Conservation (phyloP, 164 flowering plant genomes). For the Euptelea pleiosperma region DNA sequence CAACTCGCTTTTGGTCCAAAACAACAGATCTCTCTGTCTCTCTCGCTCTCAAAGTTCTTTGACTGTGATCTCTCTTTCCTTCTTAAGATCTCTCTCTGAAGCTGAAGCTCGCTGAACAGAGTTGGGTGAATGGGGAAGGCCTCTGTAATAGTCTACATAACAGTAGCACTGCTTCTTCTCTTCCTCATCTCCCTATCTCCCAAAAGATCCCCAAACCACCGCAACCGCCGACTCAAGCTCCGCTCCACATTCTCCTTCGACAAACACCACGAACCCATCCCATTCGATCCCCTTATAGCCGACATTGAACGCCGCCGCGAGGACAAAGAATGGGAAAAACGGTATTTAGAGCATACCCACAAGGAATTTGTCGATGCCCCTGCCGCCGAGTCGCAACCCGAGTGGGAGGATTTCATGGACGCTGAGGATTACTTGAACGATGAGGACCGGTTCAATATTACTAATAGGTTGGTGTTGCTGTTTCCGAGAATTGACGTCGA, state of each 20-base stretch:
- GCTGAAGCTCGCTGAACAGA: not conserved
- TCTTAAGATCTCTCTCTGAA: no score
- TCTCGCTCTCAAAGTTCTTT: no score
- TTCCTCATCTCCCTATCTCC: slow-evolving; percentile 60
- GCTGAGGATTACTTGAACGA: slow-evolving; percentile 93
- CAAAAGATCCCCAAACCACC: slow-evolving; percentile 26
- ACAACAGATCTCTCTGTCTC: no score
- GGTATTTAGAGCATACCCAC: slow-evolving; percentile 35
- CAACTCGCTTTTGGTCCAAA: no score
- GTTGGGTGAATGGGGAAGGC: slow-evolving; percentile 13
- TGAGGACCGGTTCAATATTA: slow-evolving; percentile 76
- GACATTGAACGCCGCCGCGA: slow-evolving; percentile 82
- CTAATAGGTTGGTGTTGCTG: slow-evolving; percentile 54
- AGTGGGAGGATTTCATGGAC: slow-evolving; percentile 90
- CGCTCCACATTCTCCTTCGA: slow-evolving; percentile 53
- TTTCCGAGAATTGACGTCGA: slow-evolving; percentile 82
- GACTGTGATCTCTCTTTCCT: no score
- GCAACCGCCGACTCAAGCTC: slow-evolving; percentile 65
- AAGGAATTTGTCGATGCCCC: slow-evolving; percentile 20
- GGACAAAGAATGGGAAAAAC: slow-evolving; percentile 78
- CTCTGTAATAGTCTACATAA: slow-evolving; percentile 55
- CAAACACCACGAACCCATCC: slow-evolving; percentile 39
- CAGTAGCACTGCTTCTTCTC: slow-evolving; percentile 53
- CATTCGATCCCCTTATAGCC: slow-evolving; percentile 91
- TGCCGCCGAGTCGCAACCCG: slow-evolving; percentile 60